Evolutionary conservation across 495 filamentous ascomycete genomes (phyloP), one percentile per base, ranked within the genome.

Genomic region (Lasiosphaeris hirsuta): DNA sequence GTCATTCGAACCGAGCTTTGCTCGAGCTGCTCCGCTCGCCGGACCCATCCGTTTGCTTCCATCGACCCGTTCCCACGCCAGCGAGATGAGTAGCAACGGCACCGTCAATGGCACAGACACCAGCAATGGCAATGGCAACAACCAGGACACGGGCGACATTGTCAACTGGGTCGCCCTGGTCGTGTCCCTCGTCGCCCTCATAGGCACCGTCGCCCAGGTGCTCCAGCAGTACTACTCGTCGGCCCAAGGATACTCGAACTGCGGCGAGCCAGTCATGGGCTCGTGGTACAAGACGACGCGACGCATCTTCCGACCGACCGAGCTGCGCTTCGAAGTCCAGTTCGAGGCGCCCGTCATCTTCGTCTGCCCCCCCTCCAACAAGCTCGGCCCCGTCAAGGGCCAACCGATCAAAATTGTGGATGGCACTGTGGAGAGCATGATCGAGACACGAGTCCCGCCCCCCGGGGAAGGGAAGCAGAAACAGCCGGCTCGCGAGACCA

Each of bases 261-360:
- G 74, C 60, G 67, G 65, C 40, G 65, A 72, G 37, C 65, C 63
- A 34, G 77, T 80, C 14, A 77, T 75, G 66, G 77, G 78, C 3
- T 60, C 62, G 8, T 81, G 76, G 78, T 66, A 71, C 15, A 57
- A 61, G 18, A 69, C 61, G 11, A 76, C 75, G 18, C 71, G 70
- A 15, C 67, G 78, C 15, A 72, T 61, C 18, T 73, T 79, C 43
- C 65, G 69, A 3, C 55, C 54, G 23, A 50, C 51, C 11, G 77
- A 81, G 64, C 67, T 81, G 8, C 70, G 78, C 11, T 76, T 79
- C 51, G 78, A 81, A 52, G 76, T 79, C 18, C 67, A 71, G 14
- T 80, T 78, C 63, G 71, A 79, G 51, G 68, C 76, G 0, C 78
- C 78, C 19, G 72, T 79, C 35, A 73, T 81, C 36, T 78, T 81